Conservation (phyloP, 495 filamentous ascomycete genomes). For the Tuber magnatum region DNA sequence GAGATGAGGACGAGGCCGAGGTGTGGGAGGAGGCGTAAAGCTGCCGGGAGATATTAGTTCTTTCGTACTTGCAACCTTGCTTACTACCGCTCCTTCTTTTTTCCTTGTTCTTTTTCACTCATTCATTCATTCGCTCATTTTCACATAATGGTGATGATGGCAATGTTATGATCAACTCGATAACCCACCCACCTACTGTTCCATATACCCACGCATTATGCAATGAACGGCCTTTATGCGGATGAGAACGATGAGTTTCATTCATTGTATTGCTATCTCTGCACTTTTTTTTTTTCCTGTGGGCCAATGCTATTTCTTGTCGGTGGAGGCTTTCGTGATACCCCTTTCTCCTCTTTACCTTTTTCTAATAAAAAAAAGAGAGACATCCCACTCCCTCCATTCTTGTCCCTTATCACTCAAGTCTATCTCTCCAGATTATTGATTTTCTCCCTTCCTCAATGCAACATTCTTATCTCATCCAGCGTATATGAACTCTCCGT, state of each 20-base stretch:
- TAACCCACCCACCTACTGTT: neutral
- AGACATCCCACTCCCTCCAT: neutral
- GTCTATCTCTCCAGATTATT: neutral
- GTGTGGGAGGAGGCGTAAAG: neutral
- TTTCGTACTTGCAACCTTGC: neutral
- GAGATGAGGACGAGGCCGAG: neutral
- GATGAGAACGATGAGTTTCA: neutral
- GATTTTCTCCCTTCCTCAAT: neutral
- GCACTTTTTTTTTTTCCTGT: neutral
- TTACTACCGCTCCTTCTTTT: neutral
- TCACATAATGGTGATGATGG: neutral
- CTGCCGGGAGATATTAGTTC: neutral
- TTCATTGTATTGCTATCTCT: neutral
- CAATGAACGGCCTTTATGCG: neutral
- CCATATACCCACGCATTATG: neutral
- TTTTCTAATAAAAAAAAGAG: neutral
- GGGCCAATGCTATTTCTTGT: neutral
- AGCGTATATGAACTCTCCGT: neutral
- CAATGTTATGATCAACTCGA: neutral
- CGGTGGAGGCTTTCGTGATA: neutral
- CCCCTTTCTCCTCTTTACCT: neutral
- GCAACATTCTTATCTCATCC: neutral
- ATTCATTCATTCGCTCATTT: neutral
- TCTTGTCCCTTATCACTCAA: neutral
- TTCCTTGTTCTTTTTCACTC: neutral